Evolutionary conservation across 768 basidiomycete species (phyloP).

Genomic region (Sporobolomyces pararoseus): DNA sequence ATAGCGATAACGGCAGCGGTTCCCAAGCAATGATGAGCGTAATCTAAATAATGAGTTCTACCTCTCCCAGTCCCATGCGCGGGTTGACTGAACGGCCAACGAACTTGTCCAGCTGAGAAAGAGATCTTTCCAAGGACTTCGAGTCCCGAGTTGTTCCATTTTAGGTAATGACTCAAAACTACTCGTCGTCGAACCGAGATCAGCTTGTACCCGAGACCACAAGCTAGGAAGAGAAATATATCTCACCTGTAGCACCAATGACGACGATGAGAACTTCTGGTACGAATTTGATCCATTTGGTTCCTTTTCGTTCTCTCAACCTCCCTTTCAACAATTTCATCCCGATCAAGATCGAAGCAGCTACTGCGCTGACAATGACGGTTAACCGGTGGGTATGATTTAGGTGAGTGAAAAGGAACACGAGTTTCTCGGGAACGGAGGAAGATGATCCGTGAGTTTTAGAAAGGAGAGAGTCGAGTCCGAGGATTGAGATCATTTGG

Average conservation of each 20-base stretch:
- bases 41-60: constrained; percentile 5
- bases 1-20: constrained; percentile 65
- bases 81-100: constrained; percentile 57
- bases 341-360: constrained; percentile 63
- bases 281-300: constrained; percentile 67
- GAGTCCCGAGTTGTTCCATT: constrained; percentile 57
- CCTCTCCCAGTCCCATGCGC: not conserved
- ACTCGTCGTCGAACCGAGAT: not conserved
- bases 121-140: constrained; percentile 77
- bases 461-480: constrained; percentile 26
- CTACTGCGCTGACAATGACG: constrained; percentile 67
- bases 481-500: constrained; percentile 40
- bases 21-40: constrained; percentile 16
- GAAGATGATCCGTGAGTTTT: constrained; percentile 49
- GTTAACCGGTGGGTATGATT: constrained; percentile 59
- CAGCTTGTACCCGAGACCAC: not conserved
- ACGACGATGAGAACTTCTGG: constrained; percentile 91
- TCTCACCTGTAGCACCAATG: constrained; percentile 71
- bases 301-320: constrained; percentile 56
- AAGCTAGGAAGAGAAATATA: too few species aligned
- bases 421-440: constrained; percentile 68
- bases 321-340: constrained; percentile 53
- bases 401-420: constrained; percentile 65
- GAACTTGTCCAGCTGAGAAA: constrained; percentile 61
- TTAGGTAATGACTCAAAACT: constrained; percentile 29